Evolutionary conservation across 140 eudicot genomes (phyloP).

Genomic region (Bidens hawaiensis): DNA sequence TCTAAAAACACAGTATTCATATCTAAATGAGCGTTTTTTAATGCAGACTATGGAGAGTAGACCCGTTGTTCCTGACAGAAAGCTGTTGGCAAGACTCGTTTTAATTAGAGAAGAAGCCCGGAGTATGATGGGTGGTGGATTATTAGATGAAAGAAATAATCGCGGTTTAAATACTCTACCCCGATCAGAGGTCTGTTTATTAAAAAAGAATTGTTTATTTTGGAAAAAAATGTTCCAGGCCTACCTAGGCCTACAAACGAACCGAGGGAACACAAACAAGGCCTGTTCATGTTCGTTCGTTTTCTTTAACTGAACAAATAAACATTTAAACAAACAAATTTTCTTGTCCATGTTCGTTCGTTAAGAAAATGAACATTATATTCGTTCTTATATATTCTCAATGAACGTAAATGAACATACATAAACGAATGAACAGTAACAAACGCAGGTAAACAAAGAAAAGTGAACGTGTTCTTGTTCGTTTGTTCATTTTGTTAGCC

Average conservation of each 20-base stretch:
- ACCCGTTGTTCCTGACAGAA: constrained; percentile 82
- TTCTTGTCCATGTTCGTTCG: too few species aligned
- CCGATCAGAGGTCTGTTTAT: constrained; percentile 70
- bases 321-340: too few species aligned
- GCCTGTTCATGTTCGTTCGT: too few species aligned
- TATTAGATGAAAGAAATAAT: constrained; percentile 90
- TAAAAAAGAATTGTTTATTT: neutral
- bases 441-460: too few species aligned
- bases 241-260: neutral
- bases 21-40: neutral
- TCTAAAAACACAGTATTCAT: neutral
- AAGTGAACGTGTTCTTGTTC: too few species aligned
- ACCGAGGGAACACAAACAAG: too few species aligned
- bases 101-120: constrained; percentile 98
- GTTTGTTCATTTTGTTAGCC: too few species aligned
- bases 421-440: too few species aligned
- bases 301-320: too few species aligned
- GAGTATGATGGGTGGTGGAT: constrained; percentile 98
- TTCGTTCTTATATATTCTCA: too few species aligned
- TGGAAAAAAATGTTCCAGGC: neutral
- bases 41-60: constrained; percentile 89
- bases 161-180: constrained; percentile 90
- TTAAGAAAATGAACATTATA: too few species aligned
- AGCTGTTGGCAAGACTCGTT: constrained; percentile 93
- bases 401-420: too few species aligned